Conservation (phyloP, 768 basidiomycete genomes). For the Coprinopsis cinerea region DNA sequence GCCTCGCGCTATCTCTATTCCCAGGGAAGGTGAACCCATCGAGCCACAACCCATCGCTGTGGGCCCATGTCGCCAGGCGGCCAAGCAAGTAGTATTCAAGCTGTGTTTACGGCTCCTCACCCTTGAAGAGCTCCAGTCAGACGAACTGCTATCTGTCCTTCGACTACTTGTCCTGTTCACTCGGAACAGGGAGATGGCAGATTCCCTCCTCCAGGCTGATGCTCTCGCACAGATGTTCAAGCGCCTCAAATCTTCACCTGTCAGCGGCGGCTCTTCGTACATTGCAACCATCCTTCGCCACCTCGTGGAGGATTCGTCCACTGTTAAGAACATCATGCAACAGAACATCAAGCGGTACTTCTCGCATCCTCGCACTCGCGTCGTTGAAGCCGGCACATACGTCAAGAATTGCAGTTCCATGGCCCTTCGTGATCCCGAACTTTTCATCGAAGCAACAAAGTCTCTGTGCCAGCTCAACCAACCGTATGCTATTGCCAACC, state of each 20-base stretch:
- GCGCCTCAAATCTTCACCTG: conserved; percentile 55
- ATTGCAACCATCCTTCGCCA: conserved; percentile 89
- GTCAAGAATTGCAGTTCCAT: conserved; percentile 72
- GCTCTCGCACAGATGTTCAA: conserved; percentile 63
- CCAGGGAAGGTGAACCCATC: conserved; percentile 66
- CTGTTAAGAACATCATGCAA: conserved; percentile 68
- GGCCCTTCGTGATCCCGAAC: conserved; percentile 72
- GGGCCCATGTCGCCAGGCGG: conserved; percentile 59
- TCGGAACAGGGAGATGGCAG: conserved; percentile 57
- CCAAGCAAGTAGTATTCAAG: conserved; percentile 65
- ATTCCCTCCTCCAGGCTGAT: conserved; percentile 60
- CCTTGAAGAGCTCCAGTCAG: conserved; percentile 58
- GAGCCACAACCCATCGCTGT: conserved; percentile 41
- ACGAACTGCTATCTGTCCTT: conserved; percentile 77
- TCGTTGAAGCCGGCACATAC: conserved; percentile 65
- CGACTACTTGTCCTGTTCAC: conserved; percentile 84
- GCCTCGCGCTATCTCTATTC: conserved; percentile 56
- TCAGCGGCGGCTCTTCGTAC: conserved; percentile 72
- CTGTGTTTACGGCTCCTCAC: conserved; percentile 69
- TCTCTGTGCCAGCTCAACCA: conserved; percentile 67
- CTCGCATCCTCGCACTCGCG: conserved; percentile 58
- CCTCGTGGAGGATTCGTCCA: conserved; percentile 69
- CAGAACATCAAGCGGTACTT: conserved; percentile 82
- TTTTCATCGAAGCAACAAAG: conserved; percentile 71
- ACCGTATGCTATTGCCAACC: conserved; percentile 51